A percentile compares a stretch with the other conserved stretches of the same genome.
Conservation (phyloP, 306 rosid species). For the Cyamopsis tetragonoloba region DNA sequence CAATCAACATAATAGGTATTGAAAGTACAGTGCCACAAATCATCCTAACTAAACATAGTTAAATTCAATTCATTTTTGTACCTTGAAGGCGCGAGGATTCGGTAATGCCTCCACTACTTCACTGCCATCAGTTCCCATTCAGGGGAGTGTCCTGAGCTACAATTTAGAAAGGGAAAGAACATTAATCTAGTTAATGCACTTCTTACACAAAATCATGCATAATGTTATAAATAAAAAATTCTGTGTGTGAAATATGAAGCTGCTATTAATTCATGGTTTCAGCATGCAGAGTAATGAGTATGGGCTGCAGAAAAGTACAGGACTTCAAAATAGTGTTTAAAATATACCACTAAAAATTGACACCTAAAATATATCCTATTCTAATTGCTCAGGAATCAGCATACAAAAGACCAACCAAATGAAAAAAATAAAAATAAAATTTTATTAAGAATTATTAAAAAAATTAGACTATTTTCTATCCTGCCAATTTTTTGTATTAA, state of each 20-base stretch:
- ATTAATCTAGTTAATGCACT: slow-evolving; percentile 24
- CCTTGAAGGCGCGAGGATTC: slow-evolving; percentile 55
- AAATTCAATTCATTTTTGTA: slow-evolving; percentile 22
- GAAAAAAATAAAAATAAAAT: too few relatives aligned
- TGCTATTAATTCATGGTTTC: neutral
- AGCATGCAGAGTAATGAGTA: neutral
- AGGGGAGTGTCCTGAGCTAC: slow-evolving; percentile 38
- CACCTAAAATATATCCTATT: neutral
- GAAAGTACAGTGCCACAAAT: slow-evolving; percentile 6
- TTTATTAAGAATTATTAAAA: too few relatives aligned
- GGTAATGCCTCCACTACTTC: slow-evolving; percentile 40
- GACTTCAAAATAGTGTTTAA: neutral
- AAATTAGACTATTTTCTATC: too few relatives aligned
- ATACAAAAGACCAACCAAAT: neutral
- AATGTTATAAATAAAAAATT: neutral
- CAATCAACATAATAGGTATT: neutral
- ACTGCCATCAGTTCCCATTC: slow-evolving; percentile 69
- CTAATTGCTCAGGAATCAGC: neutral
- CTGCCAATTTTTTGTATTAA: too few relatives aligned
- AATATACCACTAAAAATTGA: neutral
- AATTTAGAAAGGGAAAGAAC: slow-evolving; percentile 23
- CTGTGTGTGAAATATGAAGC: neutral
- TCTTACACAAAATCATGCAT: slow-evolving; percentile 6
- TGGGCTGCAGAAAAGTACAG: neutral
- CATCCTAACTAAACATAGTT: neutral